Base-by-base conservation (phyloP, 257 asterid species). In the Solanum neorickii region DNA sequence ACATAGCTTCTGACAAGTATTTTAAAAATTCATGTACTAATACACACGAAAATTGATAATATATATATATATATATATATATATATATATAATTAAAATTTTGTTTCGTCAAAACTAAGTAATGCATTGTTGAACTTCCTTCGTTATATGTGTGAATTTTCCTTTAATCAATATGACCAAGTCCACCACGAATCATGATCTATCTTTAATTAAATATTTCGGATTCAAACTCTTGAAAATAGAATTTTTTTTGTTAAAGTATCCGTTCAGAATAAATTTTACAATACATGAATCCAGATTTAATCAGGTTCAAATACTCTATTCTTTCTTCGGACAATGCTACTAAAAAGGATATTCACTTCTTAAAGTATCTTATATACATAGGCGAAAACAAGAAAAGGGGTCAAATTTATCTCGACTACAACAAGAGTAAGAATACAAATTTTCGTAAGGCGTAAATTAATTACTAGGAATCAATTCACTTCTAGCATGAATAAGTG, bases 151-250 rank as follows among this genome's bases (percentile, higher is more conserved):
- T 29, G 20, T 14, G 10, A 29, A 70, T 70, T 15, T 70, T 15
- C 77, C 41, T 29, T 13, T 29, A 31, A 70, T 29, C 12, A 70
- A 20, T 37, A 35, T 73, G 82, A 73, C 18, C 49, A 35, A 73
- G 49, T 73, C 82, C 12, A 9, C 12, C 11, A 7, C 4, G 21
- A 68, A 13, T 13, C 18, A 5, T 68, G 5, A 29, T 27, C 9
- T 27, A 27, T 68, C 0, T 12, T 68, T 6, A 27, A 27, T 68
- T 3, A 68, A 1, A 68, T 1, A 0, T 27, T 1, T 68, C 0
- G 0, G 6, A 68, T 68, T 68, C 0, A 9, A 13, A 0, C 0
- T 6, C 0, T 12, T 13, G 0, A 12, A 3, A 68, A 13, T 68
- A 3, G 0, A 13, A 12, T 12, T 3, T 0, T 6, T 3, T 1